Base-by-base conservation (phyloP, 768 basidiomycete species). In the Mycena vulgaris region DNA sequence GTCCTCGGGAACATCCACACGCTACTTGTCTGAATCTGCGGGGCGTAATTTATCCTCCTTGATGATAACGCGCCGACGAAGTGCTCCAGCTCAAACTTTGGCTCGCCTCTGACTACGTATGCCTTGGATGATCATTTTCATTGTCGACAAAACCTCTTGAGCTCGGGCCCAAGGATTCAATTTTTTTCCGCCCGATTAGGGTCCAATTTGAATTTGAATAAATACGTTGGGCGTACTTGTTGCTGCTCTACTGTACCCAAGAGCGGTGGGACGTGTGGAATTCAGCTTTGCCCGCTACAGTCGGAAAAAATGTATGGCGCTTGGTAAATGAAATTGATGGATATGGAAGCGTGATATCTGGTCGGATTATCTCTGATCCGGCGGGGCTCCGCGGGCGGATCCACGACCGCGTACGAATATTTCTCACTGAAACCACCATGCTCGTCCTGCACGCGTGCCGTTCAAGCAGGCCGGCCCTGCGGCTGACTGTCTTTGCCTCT, bases 401-500 rank as follows among this genome's bases (percentile, higher is more conserved):
- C 0, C 16, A 28, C 7, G 27, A 33, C 33, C 39, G 45, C 55
- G 63, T n/a, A 42, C 27, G 19, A 11, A 5, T n/a, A 14, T 40
- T 40, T 53, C 57, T 70, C 69, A 58, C 62, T 47, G 33, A 19
- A 31, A 59, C 62, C 57, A 66, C 63, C 58, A 73, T 73, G 72
- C 63, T 73, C 53, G 53, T 67, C 51, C 39, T 66, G 16, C 64
- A 33, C 53, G 47, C 56, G 16, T 57, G 28, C 19, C 68, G 68
- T 25, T 55, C 68, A 49, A 63, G 63, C 68, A 66, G 65, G 57
- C 60, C 64, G 56, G 56, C 57, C 37, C 60, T 79, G 56, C 78
- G 77, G 47, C 62, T 77, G 14, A 52, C 75, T 48, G 63, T 75
- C 52, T 62, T 74, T 53, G 61, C 74, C 31, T 61, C 73, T 31